These are phyloP conservation scores for Kurtzmaniella quercitrusa DNA, from an alignment of 1,139 yeast species.

Conservation along the genomic window DNA sequence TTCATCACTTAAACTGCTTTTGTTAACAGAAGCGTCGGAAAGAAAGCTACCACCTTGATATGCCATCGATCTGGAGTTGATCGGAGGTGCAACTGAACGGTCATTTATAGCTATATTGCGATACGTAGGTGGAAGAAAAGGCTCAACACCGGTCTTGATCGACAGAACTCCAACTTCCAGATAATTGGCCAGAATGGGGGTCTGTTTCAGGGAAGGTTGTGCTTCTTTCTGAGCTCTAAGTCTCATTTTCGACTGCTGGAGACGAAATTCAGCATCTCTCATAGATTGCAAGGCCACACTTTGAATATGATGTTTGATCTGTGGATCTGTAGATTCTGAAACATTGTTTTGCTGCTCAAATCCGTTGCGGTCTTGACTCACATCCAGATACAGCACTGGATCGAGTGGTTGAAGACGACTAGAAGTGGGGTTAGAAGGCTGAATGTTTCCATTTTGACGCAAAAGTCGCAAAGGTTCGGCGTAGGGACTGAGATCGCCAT, in stretches of 20 bases:
- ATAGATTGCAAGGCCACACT: constrained; percentile 11
- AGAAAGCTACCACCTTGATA: neutral
- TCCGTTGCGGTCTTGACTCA: neutral
- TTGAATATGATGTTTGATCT: neutral
- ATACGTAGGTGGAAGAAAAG: constrained; percentile 27
- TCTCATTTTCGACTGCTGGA: constrained; percentile 17
- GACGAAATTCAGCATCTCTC: constrained; percentile 16
- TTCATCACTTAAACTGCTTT: constrained; percentile 8
- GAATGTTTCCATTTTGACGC: neutral
- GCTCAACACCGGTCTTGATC: constrained; percentile 26
- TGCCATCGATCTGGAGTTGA: neutral
- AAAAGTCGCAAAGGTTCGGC: neutral
- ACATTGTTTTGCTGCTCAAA: neutral
- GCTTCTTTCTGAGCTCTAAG: constrained; percentile 11
- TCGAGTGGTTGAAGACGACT: neutral
- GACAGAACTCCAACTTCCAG: constrained; percentile 32
- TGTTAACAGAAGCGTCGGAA: neutral
- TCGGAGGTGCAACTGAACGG: neutral
- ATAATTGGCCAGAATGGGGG: constrained; percentile 24
- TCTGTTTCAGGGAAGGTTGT: constrained; percentile 5
- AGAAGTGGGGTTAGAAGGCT: neutral
- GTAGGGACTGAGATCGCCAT: neutral
- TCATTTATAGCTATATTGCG: neutral
- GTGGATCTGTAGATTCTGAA: neutral
- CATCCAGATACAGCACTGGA: constrained; percentile 1